Conservation (phyloP, 2,329 filamentous ascomycete species). For the Colletotrichum tanaceti region DNA sequence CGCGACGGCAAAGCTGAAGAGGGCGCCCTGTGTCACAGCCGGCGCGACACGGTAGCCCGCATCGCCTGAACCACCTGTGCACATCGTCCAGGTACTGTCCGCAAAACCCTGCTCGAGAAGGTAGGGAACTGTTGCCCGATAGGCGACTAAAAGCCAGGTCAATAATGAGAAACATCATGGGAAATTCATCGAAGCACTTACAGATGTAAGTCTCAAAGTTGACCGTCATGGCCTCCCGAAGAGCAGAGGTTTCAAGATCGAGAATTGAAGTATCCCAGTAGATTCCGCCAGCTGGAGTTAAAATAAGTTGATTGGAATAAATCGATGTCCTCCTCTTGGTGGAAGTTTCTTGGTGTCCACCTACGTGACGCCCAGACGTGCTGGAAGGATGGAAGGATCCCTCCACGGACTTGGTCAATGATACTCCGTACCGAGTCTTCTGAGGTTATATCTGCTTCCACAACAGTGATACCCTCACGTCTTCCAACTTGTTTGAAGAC, state of each 20-base stretch:
- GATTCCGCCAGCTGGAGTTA: slow-evolving; percentile 44
- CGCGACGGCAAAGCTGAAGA: slow-evolving; percentile 50
- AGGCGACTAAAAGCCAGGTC: slow-evolving; percentile 44
- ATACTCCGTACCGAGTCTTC: slow-evolving; percentile 48
- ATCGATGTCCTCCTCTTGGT: too few species aligned
- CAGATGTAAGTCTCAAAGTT: slow-evolving; percentile 49
- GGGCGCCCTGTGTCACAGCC: slow-evolving; percentile 51
- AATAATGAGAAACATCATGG: background rate
- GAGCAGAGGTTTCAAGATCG: slow-evolving; percentile 41
- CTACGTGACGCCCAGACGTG: slow-evolving; percentile 51
- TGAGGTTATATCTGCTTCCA: slow-evolving; percentile 49
- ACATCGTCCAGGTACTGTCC: slow-evolving; percentile 49
- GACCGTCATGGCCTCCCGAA: slow-evolving; percentile 44
- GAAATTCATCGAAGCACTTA: slow-evolving; percentile 39
- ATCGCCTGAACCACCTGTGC: slow-evolving; percentile 48
- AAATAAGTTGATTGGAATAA: background rate
- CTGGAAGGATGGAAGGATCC: slow-evolving; percentile 52
- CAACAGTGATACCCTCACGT: slow-evolving; percentile 47
- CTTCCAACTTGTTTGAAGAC: slow-evolving; percentile 47
- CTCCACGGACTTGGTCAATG: slow-evolving; percentile 50
- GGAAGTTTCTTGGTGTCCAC: background rate
- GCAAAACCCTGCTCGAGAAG: slow-evolving; percentile 44
- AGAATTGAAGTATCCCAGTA: slow-evolving; percentile 43
- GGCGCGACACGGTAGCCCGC: slow-evolving; percentile 42
- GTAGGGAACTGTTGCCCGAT: slow-evolving; percentile 49